Conservation (phyloP, 805 yeast genomes). For the Yarrowia phangngaensis region DNA sequence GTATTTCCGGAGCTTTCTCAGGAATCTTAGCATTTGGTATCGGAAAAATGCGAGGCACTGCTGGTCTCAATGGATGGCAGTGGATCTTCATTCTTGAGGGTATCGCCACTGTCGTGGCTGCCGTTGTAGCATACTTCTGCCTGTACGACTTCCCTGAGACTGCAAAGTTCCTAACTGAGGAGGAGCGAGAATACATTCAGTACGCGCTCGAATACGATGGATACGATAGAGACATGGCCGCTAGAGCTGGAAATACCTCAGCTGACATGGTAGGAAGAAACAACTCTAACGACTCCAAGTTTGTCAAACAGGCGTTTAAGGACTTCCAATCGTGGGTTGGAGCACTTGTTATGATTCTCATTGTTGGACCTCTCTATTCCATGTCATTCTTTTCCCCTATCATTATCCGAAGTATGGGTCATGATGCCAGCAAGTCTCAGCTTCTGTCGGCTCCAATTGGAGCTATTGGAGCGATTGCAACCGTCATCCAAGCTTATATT, state of each 20-base stretch:
- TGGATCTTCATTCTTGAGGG: slow-evolving; percentile 54
- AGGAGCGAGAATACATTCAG: slow-evolving; percentile 45
- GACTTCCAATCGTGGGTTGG: slow-evolving; percentile 54
- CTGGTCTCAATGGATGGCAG: slow-evolving; percentile 47
- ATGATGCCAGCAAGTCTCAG: slow-evolving; percentile 57
- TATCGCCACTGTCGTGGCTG: slow-evolving; percentile 40
- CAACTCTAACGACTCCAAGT: slow-evolving; percentile 47
- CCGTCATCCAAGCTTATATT: slow-evolving; percentile 30
- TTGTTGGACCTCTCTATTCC: slow-evolving; percentile 54
- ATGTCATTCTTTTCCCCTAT: slow-evolving; percentile 58
- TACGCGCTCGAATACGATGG: slow-evolving; percentile 21
- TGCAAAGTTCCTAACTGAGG: slow-evolving; percentile 45
- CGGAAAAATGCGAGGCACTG: slow-evolving; percentile 41
- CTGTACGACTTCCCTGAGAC: slow-evolving; percentile 56
- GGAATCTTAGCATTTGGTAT: slow-evolving; percentile 47
- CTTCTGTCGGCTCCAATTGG: slow-evolving; percentile 48
- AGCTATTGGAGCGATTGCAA: slow-evolving; percentile 39
- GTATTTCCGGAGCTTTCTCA: slow-evolving; percentile 50
- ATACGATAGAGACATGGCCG: slow-evolving; percentile 18
- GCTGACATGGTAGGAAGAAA: slow-evolving; percentile 45
- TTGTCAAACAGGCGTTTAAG: slow-evolving; percentile 49
- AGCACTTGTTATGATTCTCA: slow-evolving; percentile 23
- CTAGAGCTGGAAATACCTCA: slow-evolving; percentile 30
- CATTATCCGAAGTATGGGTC: slow-evolving; percentile 51
- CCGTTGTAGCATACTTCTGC: slow-evolving; percentile 37